Percentiles rank a stretch among this genome's conserved stretches.
These are phyloP conservation scores for Geosiphon pyriformis DNA, from an alignment of 192 early-diverging fungal species.

Conservation along the genomic window DNA sequence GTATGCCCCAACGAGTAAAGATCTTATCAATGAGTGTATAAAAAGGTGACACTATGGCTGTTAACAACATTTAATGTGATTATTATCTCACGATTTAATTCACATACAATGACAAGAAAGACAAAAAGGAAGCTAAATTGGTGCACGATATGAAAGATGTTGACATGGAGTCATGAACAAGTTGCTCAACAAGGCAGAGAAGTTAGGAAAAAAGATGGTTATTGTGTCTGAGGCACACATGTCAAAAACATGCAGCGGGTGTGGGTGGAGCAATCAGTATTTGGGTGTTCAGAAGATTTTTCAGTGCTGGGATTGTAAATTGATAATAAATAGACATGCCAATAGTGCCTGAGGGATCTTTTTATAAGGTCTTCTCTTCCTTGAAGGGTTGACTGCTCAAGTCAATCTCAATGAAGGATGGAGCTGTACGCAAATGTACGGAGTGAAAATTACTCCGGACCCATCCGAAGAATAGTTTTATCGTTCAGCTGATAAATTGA, in stretches of 20 bases:
- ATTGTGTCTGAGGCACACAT: neutral
- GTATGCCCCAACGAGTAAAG: neutral
- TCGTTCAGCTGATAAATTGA: too few species aligned
- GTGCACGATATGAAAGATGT: neutral
- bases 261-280: slow-evolving; percentile 4
- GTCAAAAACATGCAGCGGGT: neutral
- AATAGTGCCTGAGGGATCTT: slow-evolving; percentile 7
- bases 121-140: neutral
- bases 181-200: neutral
- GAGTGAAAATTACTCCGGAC: neutral
- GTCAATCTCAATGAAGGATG: neutral
- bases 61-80: slow-evolving; percentile 1
- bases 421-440: neutral
- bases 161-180: slow-evolving; percentile 6
- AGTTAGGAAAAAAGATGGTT: slow-evolving; percentile 1
- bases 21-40: slow-evolving; percentile 7
- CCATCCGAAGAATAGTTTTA: too few species aligned
- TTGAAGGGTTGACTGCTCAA: neutral
- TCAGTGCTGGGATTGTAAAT: neutral
- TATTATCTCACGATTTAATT: neutral
- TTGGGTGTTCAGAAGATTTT: slow-evolving; percentile 2
- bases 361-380: neutral
- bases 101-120: neutral
- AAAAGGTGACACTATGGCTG: neutral
- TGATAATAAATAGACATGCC: neutral